Evolutionary conservation across 2,329 filamentous ascomycete species (phyloP).

Genomic region (Hansfordia pulvinata): DNA sequence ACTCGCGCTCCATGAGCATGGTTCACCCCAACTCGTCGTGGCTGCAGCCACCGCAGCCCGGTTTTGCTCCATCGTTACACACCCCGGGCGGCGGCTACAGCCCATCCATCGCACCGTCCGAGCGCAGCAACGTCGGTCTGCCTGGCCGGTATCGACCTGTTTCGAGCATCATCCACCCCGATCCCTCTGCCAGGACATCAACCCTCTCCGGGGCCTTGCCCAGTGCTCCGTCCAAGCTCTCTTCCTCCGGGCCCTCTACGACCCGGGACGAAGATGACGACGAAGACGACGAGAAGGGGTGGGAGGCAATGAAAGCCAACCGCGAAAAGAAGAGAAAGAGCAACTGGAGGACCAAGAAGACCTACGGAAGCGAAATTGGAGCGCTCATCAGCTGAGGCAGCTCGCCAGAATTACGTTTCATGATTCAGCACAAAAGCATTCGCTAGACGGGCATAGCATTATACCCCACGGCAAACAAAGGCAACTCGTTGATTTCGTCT

Average conservation of each 20-base stretch:
- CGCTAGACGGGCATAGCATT: too few species aligned
- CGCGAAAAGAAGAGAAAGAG: conserved; percentile 54
- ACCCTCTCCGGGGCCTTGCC: conserved; percentile 28
- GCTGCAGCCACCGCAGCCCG: conserved; percentile 29
- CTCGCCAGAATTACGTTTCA: conserved; percentile 7
- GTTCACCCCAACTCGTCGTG: conserved; percentile 56
- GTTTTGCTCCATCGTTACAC: conserved; percentile 36
- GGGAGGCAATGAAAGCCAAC: conserved; percentile 58
- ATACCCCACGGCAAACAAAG: too few species aligned
- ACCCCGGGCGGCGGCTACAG: conserved; percentile 52
- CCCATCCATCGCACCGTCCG: conserved; percentile 86
- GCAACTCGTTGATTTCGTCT: too few species aligned
- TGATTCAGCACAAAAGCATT: conserved; percentile 3
- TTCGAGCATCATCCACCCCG: conserved; percentile 40
- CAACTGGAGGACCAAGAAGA: conserved; percentile 51
- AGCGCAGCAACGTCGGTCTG: conserved; percentile 85
- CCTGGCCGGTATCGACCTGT: conserved; percentile 87
- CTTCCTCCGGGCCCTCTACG: conserved; percentile 22
- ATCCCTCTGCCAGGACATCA: conserved; percentile 21
- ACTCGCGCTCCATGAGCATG: conserved; percentile 70
- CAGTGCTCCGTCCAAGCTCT: conserved; percentile 23
- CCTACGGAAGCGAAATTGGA: conserved; percentile 30
- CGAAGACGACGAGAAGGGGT: conserved; percentile 54
- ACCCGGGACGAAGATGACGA: conserved; percentile 32
- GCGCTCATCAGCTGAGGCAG: conserved; percentile 26